Base-by-base conservation (phyloP, 306 rosid species). In the Prunus kanzakura region DNA sequence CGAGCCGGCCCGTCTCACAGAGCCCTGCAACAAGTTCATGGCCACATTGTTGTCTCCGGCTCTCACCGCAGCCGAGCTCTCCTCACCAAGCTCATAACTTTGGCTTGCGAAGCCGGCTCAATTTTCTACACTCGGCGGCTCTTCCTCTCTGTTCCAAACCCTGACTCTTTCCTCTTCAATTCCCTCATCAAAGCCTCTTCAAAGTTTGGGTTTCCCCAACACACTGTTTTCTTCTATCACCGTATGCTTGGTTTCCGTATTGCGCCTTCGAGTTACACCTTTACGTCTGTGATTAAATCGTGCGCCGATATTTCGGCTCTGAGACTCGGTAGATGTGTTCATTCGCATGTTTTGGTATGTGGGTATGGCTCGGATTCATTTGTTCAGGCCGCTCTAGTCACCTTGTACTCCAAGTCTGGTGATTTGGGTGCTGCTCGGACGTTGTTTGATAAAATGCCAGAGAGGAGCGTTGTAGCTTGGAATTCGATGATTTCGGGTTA, bases 221-320 rank as follows among this genome's bases (percentile, higher is more conserved):
- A 92, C 76, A 52, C 98, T 8, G 18, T 92, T 73, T 11, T 75
- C 77, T 92, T 90, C 80, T 94, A 89, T 67, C 81, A 83, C 38
- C 84, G 71, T 49, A 94, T 94, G 98, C 89, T 88, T 51, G 74
- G 35, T 13, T 83, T 86, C 0, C 66, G 78, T 29, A 71, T 82
- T 57, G 27, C 75, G 1, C 96, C 91, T 43, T 86, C 95, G 4
- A 86, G 83, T 23, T 94, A 94, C 79, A 89, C 96, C 15, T 92
- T 89, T 70, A 94, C 97, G 13, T 94, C 96, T 2, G 92, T 91
- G 68, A 84, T 94, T 79, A 94, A 94, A 76, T 87, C 98, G n/a
- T 94, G 97, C 38, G 95, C 97, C 4, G 89, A 85, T 69, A 88
- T 92, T 18, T 86, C 91, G 8, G 78, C 83, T 32, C 77, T 83